Base-by-base conservation (phyloP, 2,329 filamentous ascomycete species). In the Paraconiothyrium sp. region DNA sequence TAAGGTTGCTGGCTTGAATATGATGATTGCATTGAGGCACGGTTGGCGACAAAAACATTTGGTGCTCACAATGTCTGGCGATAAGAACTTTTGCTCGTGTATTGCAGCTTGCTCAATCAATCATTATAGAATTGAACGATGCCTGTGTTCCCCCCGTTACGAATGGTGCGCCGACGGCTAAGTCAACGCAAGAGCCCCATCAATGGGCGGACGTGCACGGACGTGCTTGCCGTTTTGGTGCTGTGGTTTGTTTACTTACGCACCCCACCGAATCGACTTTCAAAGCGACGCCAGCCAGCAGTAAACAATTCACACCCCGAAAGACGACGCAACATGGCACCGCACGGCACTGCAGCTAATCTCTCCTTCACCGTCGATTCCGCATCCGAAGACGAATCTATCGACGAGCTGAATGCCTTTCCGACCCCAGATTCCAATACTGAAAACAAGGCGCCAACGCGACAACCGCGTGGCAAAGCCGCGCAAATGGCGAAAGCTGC, bases 361-460 rank as follows among this genome's bases (percentile, higher is more conserved):
- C 68, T 80, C 9, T 79, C 79, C 47, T 75, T 76, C 55, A 78
- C 78, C 46, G 72, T 80, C 43, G 78, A 80, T 50, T 76, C 76
- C n/a, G 75, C 69, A 47, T 80, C 79, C 30, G 79, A 79, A 63
- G 78, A 81, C 67, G 78, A 81, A 64, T 74, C 73, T 7, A 61
- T 66, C 60, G 72, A 74, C 70, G 72, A 79, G 58, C 68, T 74
- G 62, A 72, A 73, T 64, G 67, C 69, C 52, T 75, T 78, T 52
- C 75, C 73, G 5, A 80, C 78, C 16, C 78, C 78, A 20, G 78
- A 80, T 54, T 79, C 79, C n/a, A 77, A 75, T 59, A 69, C 72
- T 35, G 79, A 81, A 63, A 81, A 79, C 71, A 72, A 72, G 57
- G 73, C 72, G 63, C 73, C 74, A 4, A 59, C 65, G 57, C 74